phyloP scores from a whole-genome alignment of 305 asterid genomes.

The Fraxinus sp. region DNA sequence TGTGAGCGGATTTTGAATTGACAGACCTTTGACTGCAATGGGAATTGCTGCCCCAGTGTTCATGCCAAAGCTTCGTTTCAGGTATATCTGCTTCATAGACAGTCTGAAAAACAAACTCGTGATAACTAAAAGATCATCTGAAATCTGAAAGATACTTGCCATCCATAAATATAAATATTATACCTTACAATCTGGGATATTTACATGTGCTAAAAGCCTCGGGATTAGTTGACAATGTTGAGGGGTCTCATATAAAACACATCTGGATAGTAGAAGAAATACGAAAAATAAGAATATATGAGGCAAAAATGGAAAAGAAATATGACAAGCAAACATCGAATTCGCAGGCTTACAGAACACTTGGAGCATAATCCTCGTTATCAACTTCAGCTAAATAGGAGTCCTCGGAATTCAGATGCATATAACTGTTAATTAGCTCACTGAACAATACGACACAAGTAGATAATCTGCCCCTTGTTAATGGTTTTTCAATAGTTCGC shows the following conservation, averaged over 20 bases:
- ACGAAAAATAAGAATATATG: neutral
- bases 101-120: conserved; percentile 29
- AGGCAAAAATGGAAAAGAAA: neutral
- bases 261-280: conserved; percentile 19
- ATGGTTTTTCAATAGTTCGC: neutral
- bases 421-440: conserved; percentile 27
- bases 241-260: conserved; percentile 29
- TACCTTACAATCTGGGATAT: conserved; percentile 23
- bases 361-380: neutral
- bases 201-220: conserved; percentile 29
- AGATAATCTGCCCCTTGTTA: neutral
- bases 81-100: conserved; percentile 21
- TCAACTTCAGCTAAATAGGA: neutral
- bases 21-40: neutral
- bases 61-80: conserved; percentile 47
- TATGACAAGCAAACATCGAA: neutral
- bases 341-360: conserved; percentile 33
- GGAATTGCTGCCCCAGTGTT: conserved; percentile 9
- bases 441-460: conserved; percentile 24
- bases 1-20: neutral
- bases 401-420: conserved; percentile 30
- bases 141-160: neutral
- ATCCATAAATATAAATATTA: neutral
- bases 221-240: conserved; percentile 25
- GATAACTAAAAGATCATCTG: neutral